Base-by-base conservation (phyloP, 192 early-diverging fungal genomes). In the Backusella circina region DNA sequence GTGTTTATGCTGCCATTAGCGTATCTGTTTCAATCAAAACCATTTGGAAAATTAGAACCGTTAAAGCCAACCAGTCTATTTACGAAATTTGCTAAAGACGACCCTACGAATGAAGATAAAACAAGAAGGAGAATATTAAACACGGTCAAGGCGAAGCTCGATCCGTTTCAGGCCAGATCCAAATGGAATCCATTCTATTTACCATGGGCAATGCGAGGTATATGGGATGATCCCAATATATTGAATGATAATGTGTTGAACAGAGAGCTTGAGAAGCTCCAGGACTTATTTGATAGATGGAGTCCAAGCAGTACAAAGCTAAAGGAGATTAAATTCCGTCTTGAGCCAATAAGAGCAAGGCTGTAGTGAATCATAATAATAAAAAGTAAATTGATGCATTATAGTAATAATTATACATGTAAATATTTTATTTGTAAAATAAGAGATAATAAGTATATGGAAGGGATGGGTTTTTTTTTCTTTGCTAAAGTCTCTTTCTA, bases 161-260 rank as follows among this genome's bases (percentile, higher is more conserved):
- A 89, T 1, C 80, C 82, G 5, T 93, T 97, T 61, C 77, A 81
- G 18, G 94, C 95, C 2, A 87, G 88, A 31, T 65, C 83, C n/a
- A 85, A 86, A 28, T 79, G 93, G 47, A 99, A 99, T 70, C 95
- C 95, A n/a, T 96, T 91, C 77, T 93, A 89, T 81, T 82, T 99
- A 8, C 95, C 97, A 10, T 98, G 96, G 95, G 94, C 95, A 2
- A 70, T 99, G 91, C 93, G 94, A 28, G 90, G 91, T 16, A 85
- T 99, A 16, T 85, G 88, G 74, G 90, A 92, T 18, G 94, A 96
- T 51, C 80, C 89, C 32, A 79, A 77, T n/a, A 90, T 97, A 5
- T 54, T 78, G 9, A 71, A 80, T 16, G 85, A 89, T 51, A 69
- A 84, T 15, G 71, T 68, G 7, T 84, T 97, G 21, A 75, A 81